These are phyloP conservation scores for Sporodiniella umbellata DNA, from an alignment of 371 early-diverging fungal genomes.

Conservation along the genomic window DNA sequence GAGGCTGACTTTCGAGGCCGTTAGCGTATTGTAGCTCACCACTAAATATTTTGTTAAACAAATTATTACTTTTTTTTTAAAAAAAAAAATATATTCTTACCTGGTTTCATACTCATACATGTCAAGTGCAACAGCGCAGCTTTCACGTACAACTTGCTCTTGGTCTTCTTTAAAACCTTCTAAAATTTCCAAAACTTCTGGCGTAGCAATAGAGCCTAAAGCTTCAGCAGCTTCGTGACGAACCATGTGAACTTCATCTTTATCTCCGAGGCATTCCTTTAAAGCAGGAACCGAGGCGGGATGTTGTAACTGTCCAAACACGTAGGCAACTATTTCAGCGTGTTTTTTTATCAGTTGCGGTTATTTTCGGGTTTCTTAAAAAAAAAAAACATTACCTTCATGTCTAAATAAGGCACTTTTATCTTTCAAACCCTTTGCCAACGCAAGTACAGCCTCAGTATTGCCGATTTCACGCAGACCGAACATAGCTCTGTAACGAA, in stretches of 20 bases:
- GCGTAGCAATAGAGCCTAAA: constrained; percentile 97
- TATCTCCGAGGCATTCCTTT: constrained; percentile 69
- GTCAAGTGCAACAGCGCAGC: constrained; percentile 95
- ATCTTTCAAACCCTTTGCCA: constrained; percentile 87
- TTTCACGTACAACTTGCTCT: constrained; percentile 93
- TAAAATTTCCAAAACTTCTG: constrained; percentile 81
- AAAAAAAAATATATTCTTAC: neutral
- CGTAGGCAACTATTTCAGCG: constrained; percentile 87
- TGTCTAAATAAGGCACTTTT: constrained; percentile 94
- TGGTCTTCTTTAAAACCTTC: constrained; percentile 70
- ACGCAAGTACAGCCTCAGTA: constrained; percentile 81
- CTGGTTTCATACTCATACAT: constrained; percentile 93
- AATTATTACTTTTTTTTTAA: neutral
- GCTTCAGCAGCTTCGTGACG: constrained; percentile 99
- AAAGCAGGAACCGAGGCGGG: constrained; percentile 87
- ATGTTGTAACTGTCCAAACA: constrained; percentile 99
- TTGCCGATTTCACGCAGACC: constrained; percentile 90
- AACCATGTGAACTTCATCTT: constrained; percentile 92
- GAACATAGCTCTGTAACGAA: constrained; percentile 99
- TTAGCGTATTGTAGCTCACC: constrained; percentile 22
- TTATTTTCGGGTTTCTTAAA: too few relatives aligned
- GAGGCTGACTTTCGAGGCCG: constrained; percentile 19
- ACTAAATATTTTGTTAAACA: constrained; percentile 4
- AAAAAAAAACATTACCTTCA: too few relatives aligned
- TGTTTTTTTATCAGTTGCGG: too few relatives aligned